Evolutionary conservation across 306 rosid genomes (phyloP), one percentile per base, ranked within the genome.

Genomic region (Quercus ilex): DNA sequence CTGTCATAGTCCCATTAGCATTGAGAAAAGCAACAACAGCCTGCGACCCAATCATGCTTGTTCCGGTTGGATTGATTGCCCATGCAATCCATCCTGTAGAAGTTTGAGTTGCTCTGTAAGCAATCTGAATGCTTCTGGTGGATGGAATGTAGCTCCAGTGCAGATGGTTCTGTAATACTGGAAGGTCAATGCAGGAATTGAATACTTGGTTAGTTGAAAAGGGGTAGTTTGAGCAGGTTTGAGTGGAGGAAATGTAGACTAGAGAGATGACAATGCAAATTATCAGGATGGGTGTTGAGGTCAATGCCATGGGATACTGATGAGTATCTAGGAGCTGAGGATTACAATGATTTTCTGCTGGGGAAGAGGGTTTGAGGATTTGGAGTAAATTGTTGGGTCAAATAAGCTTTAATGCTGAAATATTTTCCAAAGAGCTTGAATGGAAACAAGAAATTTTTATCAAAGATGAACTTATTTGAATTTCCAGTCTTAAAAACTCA

Each of bases 61-160:
- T 63, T 63, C 69, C 43, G 1, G 38, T 63, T 9, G 38, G 69
- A 5, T 63, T 28, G 69, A 63, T 63, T 28, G 69, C 69, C 69
- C 69, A 63, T 28, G 69, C 69, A 63, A 63, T 63, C 69, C 69
- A 63, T 63, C 69, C 69, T 28, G 41, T 63, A 5, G 69, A 28
- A 53, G 28, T 63, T 69, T 78, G 85, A 25, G 57, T 52, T 26
- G 74, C 75, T 28, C 72, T 77, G 14, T 63, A 69, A 18, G 75
- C 74, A 53, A 77, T 46, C 31, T 74, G 57, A 65, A 78, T 26
- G 58, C 21, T 49, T 68, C 53, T 83, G 72, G 82, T 74, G 41
- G 86, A 83, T 59, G 80, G 74, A 23, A 69, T 69, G 77, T 78
- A 69, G 69, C 51, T 78, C 79, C 83, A 69, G 77, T 68, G 76